These are phyloP conservation scores for Pseudozyma flocculosa DNA, from an alignment of 1,284 basidiomycete genomes.

Conservation along the genomic window DNA sequence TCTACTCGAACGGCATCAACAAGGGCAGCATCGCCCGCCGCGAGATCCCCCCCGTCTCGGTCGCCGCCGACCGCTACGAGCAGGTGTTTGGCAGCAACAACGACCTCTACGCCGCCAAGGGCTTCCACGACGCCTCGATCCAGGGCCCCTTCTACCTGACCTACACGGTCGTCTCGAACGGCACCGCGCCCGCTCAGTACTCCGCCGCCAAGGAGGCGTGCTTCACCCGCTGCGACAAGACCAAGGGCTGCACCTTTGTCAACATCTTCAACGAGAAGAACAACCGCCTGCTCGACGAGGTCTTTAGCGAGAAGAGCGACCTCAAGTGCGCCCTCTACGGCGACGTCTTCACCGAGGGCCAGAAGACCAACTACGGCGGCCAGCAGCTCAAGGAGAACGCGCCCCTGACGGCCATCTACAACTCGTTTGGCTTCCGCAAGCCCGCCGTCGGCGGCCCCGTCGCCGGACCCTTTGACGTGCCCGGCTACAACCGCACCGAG, in stretches of 20 bases:
- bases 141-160: conserved; percentile 34
- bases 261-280: conserved; percentile 35
- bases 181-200: too few species aligned
- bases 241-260: conserved; percentile 20
- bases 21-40: not conserved
- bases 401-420: not conserved
- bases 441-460: too few species aligned
- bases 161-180: conserved; percentile 16
- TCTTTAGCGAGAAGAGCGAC: too few species aligned
- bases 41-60: too few species aligned
- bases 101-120: conserved; percentile 18
- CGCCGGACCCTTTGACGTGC: too few species aligned
- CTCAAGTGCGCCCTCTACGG: too few species aligned
- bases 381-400: conserved; percentile 12
- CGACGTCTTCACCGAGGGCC: not conserved
- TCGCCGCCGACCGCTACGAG: conserved; percentile 9
- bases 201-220: conserved; percentile 5
- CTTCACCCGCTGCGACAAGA: conserved; percentile 19
- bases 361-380: conserved; percentile 6
- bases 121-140: conserved; percentile 18
- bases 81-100: conserved; percentile 15
- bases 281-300: not conserved
- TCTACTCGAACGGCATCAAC: not conserved
- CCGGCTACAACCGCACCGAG: too few species aligned
- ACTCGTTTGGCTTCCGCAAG: too few species aligned